A percentile compares a stretch with the other conserved stretches of the same genome.
These are phyloP conservation scores for Salix brachista DNA, from an alignment of 345 rosid genomes.

Conservation along the genomic window DNA sequence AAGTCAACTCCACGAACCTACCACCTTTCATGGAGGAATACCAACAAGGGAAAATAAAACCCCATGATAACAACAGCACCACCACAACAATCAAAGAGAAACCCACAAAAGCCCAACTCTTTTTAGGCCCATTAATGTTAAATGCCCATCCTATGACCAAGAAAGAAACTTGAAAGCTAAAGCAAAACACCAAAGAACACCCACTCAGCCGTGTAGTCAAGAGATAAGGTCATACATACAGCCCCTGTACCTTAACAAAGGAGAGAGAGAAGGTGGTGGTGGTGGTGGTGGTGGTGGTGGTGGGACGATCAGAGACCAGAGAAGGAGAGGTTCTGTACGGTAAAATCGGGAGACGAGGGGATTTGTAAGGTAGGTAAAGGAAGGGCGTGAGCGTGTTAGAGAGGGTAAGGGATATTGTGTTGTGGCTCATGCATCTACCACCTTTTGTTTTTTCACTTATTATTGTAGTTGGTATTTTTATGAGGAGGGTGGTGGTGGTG, in stretches of 20 bases:
- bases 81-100: conserved; percentile 15
- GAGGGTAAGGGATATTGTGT: conserved; percentile 5
- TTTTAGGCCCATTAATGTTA: conserved; percentile 24
- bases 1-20: conserved; percentile 86
- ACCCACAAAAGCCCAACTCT: conserved; percentile 28
- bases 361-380: conserved; percentile 7
- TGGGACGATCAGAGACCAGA: conserved; percentile 32
- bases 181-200: background rate
- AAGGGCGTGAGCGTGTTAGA: conserved; percentile 31
- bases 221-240: background rate
- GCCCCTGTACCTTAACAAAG: background rate
- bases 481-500: conserved; percentile 16
- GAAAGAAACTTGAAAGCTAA: conserved; percentile 7
- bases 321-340: conserved; percentile 1
- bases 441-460: conserved; percentile 39
- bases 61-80: conserved; percentile 2
- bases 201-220: background rate
- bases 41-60: conserved; percentile 7
- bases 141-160: conserved; percentile 25
- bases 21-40: conserved; percentile 63
- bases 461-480: conserved; percentile 17
- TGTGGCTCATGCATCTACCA: conserved; percentile 81
- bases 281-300: background rate
- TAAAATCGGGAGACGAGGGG: conserved; percentile 10
- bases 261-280: conserved; percentile 6